phyloP scores from a whole-genome alignment of 23 red algal species.

The Agarophyton chilense region DNA sequence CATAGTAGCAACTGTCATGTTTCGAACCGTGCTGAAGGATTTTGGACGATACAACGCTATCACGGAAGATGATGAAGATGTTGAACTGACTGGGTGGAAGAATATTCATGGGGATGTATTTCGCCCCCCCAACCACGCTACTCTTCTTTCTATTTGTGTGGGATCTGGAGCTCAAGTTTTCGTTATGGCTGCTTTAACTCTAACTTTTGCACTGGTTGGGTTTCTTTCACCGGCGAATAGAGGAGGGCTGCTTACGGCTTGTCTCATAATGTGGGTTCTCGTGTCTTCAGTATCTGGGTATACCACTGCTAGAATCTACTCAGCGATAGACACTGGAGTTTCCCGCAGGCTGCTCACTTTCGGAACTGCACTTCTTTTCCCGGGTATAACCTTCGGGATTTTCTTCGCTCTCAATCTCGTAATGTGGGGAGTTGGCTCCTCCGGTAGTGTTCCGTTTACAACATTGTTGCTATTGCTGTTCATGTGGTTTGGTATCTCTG shows the following conservation, averaged over 20 bases:
- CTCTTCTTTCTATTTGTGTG: conserved; percentile 72
- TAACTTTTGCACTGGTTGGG: conserved; percentile 82
- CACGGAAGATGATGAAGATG: conserved; percentile 70
- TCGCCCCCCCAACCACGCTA: conserved; percentile 66
- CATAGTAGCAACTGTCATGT: conserved; percentile 88
- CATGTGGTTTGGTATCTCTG: conserved; percentile 94
- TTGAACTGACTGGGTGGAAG: conserved; percentile 92
- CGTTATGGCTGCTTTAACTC: conserved; percentile 71
- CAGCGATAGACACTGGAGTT: conserved; percentile 35
- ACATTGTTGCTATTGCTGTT: conserved; percentile 78
- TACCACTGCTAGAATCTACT: conserved; percentile 66
- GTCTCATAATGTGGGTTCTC: conserved; percentile 81
- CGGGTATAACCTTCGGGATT: conserved; percentile 79
- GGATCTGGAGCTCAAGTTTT: conserved; percentile 91
- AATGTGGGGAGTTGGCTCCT: conserved; percentile 76
- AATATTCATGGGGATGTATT: conserved; percentile 95
- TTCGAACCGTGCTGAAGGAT: conserved; percentile 91
- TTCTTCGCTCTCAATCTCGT: conserved; percentile 94
- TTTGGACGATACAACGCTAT: conserved; percentile 88
- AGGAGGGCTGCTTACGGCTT: conserved; percentile 85
- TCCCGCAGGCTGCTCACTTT: conserved; percentile 73
- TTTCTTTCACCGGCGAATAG: conserved; percentile 98
- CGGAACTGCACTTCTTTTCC: conserved; percentile 73
- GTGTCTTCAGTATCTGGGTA: conserved; percentile 75
- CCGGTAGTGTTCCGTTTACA: conserved; percentile 75